Evolutionary conservation across 768 basidiomycete species (phyloP), one percentile per base, ranked within the genome.

Genomic region (Chalciporus piperatus): DNA sequence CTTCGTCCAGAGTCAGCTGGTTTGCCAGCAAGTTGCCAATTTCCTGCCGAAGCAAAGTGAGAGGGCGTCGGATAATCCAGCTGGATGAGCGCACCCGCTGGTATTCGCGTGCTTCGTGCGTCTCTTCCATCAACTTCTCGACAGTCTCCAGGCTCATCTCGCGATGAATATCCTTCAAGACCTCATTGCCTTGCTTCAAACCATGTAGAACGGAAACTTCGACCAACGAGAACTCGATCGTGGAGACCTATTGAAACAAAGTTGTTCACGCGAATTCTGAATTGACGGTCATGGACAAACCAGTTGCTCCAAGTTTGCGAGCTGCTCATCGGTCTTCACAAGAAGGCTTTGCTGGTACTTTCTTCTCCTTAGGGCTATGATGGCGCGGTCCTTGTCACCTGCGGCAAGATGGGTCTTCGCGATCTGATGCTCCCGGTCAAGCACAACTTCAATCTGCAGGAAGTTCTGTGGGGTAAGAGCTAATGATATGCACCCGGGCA

Each of bases 141-240:
- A 98, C 95, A 53, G 76, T 84, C 68, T 97, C 93, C 9, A 93
- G 61, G 59, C 85, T 92, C 83, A 99, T 84, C 69, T 98, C 93
- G 60, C 85, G 85, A 69, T 99, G 94, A 14, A 99, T 88, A 70
- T 97, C 85, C 68, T 89, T 92, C 41, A 99, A 75, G 1, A 98
- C 93, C 27, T 89, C 87, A 59, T 89, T 98, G 2, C 97, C 97
- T 71, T 94, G 92, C 67, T 92, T 83, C 40, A 99, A 72, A 8
- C 96, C 97, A 66, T 92, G 92, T 30, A 98, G 64, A 10, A 99
- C 90, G 3, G 94, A 93, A 41, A 90, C 83, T 69, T 98, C 91
- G 19, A 98, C 84, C 44, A 95, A 77, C 7, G 97, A 93, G 73
- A 97, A 98, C 68, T 99, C 97, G 61, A 99, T 97, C 0, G 88